Base-by-base conservation (phyloP, 306 rosid species). In the Prunus mongolica region DNA sequence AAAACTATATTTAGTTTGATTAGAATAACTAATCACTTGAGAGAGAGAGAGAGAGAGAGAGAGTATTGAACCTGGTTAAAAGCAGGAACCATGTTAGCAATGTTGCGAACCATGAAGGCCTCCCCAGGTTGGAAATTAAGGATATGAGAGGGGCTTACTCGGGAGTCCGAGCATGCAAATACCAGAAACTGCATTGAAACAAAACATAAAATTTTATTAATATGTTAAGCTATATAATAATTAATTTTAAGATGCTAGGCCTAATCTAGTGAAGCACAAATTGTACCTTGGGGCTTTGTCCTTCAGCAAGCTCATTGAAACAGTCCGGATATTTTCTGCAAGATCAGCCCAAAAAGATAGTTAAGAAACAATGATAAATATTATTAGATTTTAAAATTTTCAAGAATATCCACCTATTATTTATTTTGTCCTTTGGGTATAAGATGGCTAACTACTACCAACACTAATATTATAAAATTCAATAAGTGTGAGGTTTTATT, bases 91-190 rank as follows among this genome's bases (percentile, higher is more conserved):
- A 89, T 18, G 76, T 85, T 89, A 19, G 96, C 93, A 57, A 87
- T 89, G 82, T 89, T 91, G 72, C 91, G 90, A 16, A 80, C 88
- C 78, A 78, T 49, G 58, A 91, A 91, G 77, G 90, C 93, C 54
- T 91, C 91, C 56, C 96, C 91, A 34, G 91, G 90, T 86, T 86
- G 71, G 68, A 89, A 91, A 76, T 82, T 82, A 1, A 91, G 75
- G 54, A 87, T 78, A 44, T 64, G 2, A 7, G 91, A 64, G 3
- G 96, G 93, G 65, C 90, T 80, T 78, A 91, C 96, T 73, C 96
- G 74, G 18, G 96, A 91, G 87, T 91, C 96, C 32, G 91, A 91
- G 71, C 93, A 91, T 18, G 91, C 90, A 71, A 91, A 89, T 57
- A 91, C 88, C 84, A 89, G 69, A 84, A 82, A 91, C 96, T 91